Percentiles rank a stretch among this genome's conserved stretches.
phyloP scores from a whole-genome alignment of 1,284 basidiomycete species.

The Xanthoconium separans region DNA sequence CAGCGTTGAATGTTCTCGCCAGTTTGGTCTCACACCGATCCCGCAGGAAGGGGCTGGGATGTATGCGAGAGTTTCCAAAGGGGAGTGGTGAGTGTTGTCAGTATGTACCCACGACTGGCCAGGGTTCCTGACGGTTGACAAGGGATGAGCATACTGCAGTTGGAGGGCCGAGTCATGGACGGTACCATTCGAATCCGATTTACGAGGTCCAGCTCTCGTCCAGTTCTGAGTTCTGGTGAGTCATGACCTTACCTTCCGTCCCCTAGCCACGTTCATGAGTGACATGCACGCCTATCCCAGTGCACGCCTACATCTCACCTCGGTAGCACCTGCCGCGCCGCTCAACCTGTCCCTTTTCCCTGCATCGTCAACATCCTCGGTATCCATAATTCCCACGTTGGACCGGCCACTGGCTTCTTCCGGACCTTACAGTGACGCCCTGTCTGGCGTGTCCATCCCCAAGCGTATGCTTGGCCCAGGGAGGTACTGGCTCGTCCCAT shows the following conservation, averaged over 20 bases:
- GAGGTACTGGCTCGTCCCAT: conserved; percentile 71
- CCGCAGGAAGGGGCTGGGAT: conserved; percentile 91
- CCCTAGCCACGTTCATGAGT: neutral
- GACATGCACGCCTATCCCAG: conserved; percentile 36
- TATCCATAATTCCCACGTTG: conserved; percentile 23
- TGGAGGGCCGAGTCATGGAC: conserved; percentile 64
- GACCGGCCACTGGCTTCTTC: conserved; percentile 61
- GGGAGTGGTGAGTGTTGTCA: conserved; percentile 59
- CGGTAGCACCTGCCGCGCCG: conserved; percentile 43
- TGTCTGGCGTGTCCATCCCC: conserved; percentile 68
- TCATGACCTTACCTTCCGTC: neutral
- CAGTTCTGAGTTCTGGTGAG: conserved; percentile 59
- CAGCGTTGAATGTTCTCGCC: conserved; percentile 57
- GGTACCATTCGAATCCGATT: conserved; percentile 67
- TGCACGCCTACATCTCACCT: conserved; percentile 62
- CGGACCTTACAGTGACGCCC: conserved; percentile 73
- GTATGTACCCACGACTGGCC: neutral
- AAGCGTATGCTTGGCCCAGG: conserved; percentile 53
- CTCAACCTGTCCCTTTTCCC: conserved; percentile 65
- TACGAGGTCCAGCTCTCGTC: conserved; percentile 61
- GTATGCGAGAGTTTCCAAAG: conserved; percentile 69
- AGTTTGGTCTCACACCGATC: conserved; percentile 74
- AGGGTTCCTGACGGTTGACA: neutral
- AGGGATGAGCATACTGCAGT: conserved; percentile 58
- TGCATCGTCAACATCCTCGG: conserved; percentile 26